Percentiles rank a stretch among this genome's conserved stretches.
Conservation (phyloP, 352 stramenopile species). For the Phytopythium montanum region DNA sequence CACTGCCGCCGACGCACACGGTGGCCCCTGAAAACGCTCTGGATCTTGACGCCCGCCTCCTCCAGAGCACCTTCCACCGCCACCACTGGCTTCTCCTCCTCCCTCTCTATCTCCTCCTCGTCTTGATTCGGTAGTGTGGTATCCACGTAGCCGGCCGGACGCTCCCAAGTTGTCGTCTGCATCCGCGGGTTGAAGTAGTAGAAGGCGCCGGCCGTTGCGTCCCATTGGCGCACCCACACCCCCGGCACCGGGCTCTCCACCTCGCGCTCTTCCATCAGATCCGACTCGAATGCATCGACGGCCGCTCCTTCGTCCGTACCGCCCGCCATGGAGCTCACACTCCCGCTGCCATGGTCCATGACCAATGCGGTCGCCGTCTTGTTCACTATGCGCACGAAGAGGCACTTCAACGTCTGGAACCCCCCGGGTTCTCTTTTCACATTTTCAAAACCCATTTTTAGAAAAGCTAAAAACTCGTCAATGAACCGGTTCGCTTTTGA, state of each 20-base stretch:
- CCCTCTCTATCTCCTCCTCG: neutral
- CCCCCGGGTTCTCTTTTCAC: neutral
- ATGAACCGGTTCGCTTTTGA: neutral
- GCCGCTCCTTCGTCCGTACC: neutral
- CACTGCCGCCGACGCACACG: constrained; percentile 30
- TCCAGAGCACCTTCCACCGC: neutral
- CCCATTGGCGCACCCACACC: constrained; percentile 31
- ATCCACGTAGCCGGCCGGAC: constrained; percentile 21
- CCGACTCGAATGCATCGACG: neutral
- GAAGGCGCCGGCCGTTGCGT: constrained; percentile 18
- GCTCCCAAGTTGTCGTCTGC: constrained; percentile 28
- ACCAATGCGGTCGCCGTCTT: no score
- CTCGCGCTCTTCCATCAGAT: neutral
- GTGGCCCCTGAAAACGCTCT: constrained; percentile 29
- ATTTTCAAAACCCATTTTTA: neutral
- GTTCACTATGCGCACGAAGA: neutral
- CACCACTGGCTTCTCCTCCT: neutral
- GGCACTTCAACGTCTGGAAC: neutral
- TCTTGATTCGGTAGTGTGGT: constrained; percentile 10
- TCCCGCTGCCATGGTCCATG: neutral
- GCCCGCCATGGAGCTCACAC: neutral
- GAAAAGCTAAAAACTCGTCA: no score
- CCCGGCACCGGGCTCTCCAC: neutral
- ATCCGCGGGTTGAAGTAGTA: constrained; percentile 33
- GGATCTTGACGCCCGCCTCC: constrained; percentile 17